Base-by-base conservation (phyloP, 2,329 filamentous ascomycete species). In the Capronia americana region DNA sequence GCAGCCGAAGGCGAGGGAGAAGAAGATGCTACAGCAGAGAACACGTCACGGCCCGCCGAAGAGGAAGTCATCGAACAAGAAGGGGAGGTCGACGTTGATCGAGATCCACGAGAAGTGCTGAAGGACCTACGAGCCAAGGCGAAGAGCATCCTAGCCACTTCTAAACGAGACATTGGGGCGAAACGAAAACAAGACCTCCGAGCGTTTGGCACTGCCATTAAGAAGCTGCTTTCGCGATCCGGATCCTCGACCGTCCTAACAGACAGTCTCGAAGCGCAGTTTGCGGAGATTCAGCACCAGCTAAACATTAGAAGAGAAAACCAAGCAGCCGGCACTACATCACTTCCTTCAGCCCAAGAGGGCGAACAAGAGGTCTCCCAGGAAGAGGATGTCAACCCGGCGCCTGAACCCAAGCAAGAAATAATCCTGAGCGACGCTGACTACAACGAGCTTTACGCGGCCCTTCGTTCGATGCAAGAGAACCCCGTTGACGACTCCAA, bases 401-500 rank as follows among this genome's bases (percentile, higher is more conserved):
- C 79, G 46, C 74, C 84, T 26, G 74, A 76, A 51, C 72, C 76
- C 51, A 75, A 77, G 69, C 57, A 66, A 41, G 73, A 80, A 61
- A 79, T 78, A 20, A 80, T 81, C 64, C 79, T 88, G 55, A 81
- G 83, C 3, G 78, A 81, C 20, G 76, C 82, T 1, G 79, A 83
- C 57, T 78, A 84, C 70, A 76, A 78, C 6, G 79, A 82, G 61
- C 79, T 83, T 57, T 79, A 79, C 53, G 77, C 78, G 24, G 89
- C 92, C 24, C 84, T 95, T 55, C 80, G 83, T 61, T 82, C 86
- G 72, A 86, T 91, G 74, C 82, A 84, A 64, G 87, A 92, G 76
- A 96, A 97, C 80, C 90, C 92, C 0, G 80, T 90, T 66, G 92
- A 97, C 78, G 78, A 80, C 28, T 81, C 79, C 64, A 96, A 96